Base-by-base conservation (phyloP, 805 yeast species). In the Dipodascopsis uninucleata region DNA sequence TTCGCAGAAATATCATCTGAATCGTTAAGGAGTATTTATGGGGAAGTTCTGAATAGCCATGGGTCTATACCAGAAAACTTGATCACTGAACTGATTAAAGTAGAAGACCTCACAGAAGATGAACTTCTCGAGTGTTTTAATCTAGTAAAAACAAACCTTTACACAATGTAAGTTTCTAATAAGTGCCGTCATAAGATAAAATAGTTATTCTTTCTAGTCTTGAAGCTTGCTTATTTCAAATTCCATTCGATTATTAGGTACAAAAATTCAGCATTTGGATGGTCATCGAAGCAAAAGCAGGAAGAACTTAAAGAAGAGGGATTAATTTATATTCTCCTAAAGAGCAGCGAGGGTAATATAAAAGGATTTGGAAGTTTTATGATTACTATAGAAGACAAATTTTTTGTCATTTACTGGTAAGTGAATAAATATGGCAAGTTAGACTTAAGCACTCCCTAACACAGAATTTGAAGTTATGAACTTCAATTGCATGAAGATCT, bases 401-500 rank as follows among this genome's bases (percentile, higher is more conserved):
- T 48, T 31, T 36, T 36, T 8, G 59, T 55, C 8, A 25, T 49
- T 22, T 55, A 55, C 44, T 54, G 58, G 49, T 41, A 32, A 8
- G 17, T 3, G 20, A n/a, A n/a, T n/a, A n/a, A n/a, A n/a, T n/a
- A n/a, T n/a, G n/a, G n/a, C n/a, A n/a, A n/a, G n/a, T n/a, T n/a
- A n/a, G n/a, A n/a, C n/a, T n/a, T n/a, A n/a, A n/a, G n/a, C n/a
- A n/a, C n/a, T n/a, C n/a, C n/a, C n/a, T n/a, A n/a, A n/a, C n/a
- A n/a, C n/a, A n/a, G n/a, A n/a, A n/a, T n/a, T n/a, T n/a, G 16
- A 32, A 46, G 46, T 38, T 56, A 55, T 42, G 58, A 56, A 31
- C 38, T 55, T 10, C 59, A 55, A 16, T 28, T 55, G 18, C 26
- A 41, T 10, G 14, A 14, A 12, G 8, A 16, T 4, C 20, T 46